Percentiles rank a stretch among this genome's conserved stretches.
phyloP scores from a whole-genome alignment of 225 moss, liverwort and hornwort species.

The Pseudisothecium myosuroides region DNA sequence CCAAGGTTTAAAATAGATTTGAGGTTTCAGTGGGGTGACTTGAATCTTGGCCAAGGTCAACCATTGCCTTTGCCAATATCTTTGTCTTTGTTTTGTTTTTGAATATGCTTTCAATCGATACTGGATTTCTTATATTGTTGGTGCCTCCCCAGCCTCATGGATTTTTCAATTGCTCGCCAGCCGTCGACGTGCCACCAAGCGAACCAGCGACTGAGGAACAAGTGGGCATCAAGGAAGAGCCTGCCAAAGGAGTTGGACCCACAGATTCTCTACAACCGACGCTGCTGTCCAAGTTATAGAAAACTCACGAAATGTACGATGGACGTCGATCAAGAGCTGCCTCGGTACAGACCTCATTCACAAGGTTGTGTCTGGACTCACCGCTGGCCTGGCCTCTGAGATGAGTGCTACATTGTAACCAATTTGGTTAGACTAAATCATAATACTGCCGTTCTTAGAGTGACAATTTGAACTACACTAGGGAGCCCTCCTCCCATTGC shows the following conservation, averaged over 20 bases:
- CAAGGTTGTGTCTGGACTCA: neutral
- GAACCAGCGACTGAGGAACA: conserved; percentile 36
- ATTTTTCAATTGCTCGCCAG: conserved; percentile 93
- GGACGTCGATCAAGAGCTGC: neutral
- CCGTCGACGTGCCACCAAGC: conserved; percentile 77
- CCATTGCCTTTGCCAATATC: neutral
- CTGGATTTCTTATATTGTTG: neutral
- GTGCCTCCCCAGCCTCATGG: conserved; percentile 63
- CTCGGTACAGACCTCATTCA: neutral
- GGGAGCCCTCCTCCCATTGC: neutral
- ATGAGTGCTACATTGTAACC: neutral
- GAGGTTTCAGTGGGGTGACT: neutral
- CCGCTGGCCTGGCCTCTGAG: neutral
- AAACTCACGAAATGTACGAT: neutral
- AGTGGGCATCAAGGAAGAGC: conserved; percentile 36
- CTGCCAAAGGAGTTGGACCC: conserved; percentile 27
- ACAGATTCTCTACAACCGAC: conserved; percentile 25
- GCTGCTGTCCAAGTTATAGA: conserved; percentile 41
- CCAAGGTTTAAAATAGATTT: neutral
- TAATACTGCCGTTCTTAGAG: neutral
- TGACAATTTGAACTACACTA: neutral
- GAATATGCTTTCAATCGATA: neutral
- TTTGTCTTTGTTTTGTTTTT: too few relatives aligned
- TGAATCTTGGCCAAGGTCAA: neutral
- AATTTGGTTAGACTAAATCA: neutral